These are phyloP conservation scores for Polyporus arcularius DNA, from an alignment of 768 basidiomycete genomes.

Conservation along the genomic window DNA sequence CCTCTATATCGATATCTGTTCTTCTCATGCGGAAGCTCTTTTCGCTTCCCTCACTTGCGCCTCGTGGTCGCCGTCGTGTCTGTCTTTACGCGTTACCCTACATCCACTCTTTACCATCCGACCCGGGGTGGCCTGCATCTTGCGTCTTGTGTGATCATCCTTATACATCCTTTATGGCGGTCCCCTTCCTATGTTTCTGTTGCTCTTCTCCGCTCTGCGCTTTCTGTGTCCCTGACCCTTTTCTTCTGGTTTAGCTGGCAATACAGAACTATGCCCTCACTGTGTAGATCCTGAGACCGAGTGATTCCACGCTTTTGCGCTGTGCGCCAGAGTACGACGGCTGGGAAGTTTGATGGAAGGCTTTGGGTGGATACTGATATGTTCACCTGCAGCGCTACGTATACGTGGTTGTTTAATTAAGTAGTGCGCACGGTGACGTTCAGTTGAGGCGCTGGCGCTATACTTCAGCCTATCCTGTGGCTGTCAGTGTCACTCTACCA, in stretches of 20 bases:
- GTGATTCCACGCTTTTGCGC: background rate
- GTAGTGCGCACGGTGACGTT: too few species aligned
- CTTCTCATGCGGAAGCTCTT: conserved; percentile 48
- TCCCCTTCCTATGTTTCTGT: conserved; percentile 31
- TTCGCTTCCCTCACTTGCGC: conserved; percentile 49
- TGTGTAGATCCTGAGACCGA: background rate
- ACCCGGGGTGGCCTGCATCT: conserved; percentile 29
- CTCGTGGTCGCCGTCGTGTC: conserved; percentile 53
- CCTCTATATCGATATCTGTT: conserved; percentile 46
- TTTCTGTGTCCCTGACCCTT: conserved; percentile 14
- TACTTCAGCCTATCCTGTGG: too few species aligned
- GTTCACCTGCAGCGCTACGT: too few species aligned
- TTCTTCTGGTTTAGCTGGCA: conserved; percentile 14
- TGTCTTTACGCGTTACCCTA: conserved; percentile 55
- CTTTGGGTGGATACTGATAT: too few species aligned
- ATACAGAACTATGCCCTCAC: conserved; percentile 5
- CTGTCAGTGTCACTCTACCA: too few species aligned
- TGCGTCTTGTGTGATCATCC: conserved; percentile 39
- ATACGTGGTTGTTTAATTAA: too few species aligned
- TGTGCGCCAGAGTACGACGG: too few species aligned
- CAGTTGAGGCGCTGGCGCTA: too few species aligned
- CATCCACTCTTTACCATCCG: conserved; percentile 35
- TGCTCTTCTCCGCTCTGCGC: conserved; percentile 33
- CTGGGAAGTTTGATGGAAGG: too few species aligned
- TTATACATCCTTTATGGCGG: conserved; percentile 29